These are phyloP conservation scores for Malania oleifera DNA, from an alignment of 164 flowering plant species.

Conservation along the genomic window DNA sequence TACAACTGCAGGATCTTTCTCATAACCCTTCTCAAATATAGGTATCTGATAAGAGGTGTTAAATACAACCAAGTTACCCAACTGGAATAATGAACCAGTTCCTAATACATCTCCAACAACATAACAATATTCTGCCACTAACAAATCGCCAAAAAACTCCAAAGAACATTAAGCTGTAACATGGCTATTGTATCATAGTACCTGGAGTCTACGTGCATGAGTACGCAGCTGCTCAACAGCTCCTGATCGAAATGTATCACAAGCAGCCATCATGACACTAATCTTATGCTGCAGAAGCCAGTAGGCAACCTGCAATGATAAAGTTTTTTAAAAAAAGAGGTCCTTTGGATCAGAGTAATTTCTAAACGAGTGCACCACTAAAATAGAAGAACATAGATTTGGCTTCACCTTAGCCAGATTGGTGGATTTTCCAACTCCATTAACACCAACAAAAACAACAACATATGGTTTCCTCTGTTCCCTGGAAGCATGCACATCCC, in stretches of 20 bases:
- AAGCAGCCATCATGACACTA: slow-evolving; percentile 99
- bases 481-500: slow-evolving; percentile 93
- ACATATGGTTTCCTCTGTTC: slow-evolving; percentile 94
- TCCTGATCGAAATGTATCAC: slow-evolving; percentile 96
- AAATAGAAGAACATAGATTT: background rate
- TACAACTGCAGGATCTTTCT: slow-evolving; percentile 94
- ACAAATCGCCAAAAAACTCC: too few species aligned
- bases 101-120: too few species aligned
- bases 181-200: slow-evolving; percentile 40
- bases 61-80: background rate
- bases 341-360: background rate
- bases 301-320: slow-evolving; percentile 78
- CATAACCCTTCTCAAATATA: slow-evolving; percentile 95
- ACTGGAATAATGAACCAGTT: too few species aligned
- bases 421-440: slow-evolving; percentile 98
- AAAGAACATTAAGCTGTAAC: background rate
- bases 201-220: slow-evolving; percentile 97
- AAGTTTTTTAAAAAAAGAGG: background rate
- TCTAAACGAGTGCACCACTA: background rate
- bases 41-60: slow-evolving; percentile 50
- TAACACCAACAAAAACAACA: slow-evolving; percentile 94
- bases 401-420: slow-evolving; percentile 83
- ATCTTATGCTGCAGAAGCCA: slow-evolving; percentile 94
- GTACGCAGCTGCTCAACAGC: slow-evolving; percentile 98
- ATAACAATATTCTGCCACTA: too few species aligned